These are phyloP conservation scores for Dalbergia cochinchinensis DNA, from an alignment of 306 rosid genomes.

Conservation along the genomic window DNA sequence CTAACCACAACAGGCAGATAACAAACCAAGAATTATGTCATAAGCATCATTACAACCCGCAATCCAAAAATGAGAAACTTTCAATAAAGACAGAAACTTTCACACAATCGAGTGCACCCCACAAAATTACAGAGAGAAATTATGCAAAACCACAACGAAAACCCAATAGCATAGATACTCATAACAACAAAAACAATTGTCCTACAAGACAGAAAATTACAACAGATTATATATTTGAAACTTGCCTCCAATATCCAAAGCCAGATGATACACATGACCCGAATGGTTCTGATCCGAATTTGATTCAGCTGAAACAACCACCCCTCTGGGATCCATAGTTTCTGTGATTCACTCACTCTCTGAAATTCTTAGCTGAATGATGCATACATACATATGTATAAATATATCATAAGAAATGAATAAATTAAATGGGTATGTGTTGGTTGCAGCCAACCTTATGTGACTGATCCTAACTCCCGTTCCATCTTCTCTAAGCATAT, in stretches of 20 bases:
- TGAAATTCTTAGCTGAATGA: conserved; percentile 15
- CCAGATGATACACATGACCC: conserved; percentile 68
- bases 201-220: neutral
- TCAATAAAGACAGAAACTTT: conserved; percentile 22
- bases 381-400: neutral
- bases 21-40: conserved; percentile 5
- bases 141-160: conserved; percentile 11
- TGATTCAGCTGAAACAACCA: conserved; percentile 28
- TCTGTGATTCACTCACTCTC: conserved; percentile 5
- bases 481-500: neutral
- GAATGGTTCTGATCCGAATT: conserved; percentile 52
- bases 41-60: neutral
- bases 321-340: conserved; percentile 59
- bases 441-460: neutral
- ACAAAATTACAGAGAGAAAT: conserved; percentile 6
- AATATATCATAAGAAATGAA: neutral
- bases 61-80: conserved; percentile 19
- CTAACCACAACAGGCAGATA: neutral
- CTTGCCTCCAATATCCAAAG: conserved; percentile 91
- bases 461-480: conserved; percentile 10
- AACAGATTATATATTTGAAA: neutral
- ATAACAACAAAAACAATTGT: neutral
- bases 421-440: neutral
- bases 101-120: neutral
- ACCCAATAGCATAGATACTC: neutral